A percentile compares a stretch with the other conserved stretches of the same genome.
Evolutionary conservation across 2,329 filamentous ascomycete genomes (phyloP).

Genomic region (Epichloe uncinata): DNA sequence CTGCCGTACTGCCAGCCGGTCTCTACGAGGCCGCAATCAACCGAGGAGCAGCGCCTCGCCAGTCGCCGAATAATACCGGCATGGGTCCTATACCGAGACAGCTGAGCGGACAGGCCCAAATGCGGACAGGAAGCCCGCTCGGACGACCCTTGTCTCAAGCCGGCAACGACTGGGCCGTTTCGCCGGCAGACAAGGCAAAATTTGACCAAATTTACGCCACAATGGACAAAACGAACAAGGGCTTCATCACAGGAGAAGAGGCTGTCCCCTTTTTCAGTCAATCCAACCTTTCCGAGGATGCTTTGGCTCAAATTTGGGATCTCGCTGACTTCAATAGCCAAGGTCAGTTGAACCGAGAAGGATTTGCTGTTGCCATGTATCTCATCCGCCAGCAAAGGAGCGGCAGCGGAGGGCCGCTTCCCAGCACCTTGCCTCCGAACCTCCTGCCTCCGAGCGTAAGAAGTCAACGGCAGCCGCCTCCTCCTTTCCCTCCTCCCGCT

Average conservation of each 20-base stretch:
- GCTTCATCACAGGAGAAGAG: slow-evolving; percentile 85
- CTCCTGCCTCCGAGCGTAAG: slow-evolving; percentile 82
- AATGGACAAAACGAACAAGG: slow-evolving; percentile 67
- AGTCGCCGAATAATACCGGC: slow-evolving; percentile 37
- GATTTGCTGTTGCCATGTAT: slow-evolving; percentile 96
- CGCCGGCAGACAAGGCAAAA: slow-evolving; percentile 67
- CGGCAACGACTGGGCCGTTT: slow-evolving; percentile 64
- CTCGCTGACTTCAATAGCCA: slow-evolving; percentile 87
- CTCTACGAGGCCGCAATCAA: slow-evolving; percentile 84
- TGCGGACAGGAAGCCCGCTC: slow-evolving; percentile 48
- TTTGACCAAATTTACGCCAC: slow-evolving; percentile 80
- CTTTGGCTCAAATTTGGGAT: slow-evolving; percentile 91
- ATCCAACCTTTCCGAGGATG: slow-evolving; percentile 78
- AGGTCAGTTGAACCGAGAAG: slow-evolving; percentile 72
- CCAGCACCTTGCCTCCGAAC: slow-evolving; percentile 63
- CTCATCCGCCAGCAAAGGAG: slow-evolving; percentile 81
- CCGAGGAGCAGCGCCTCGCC: slow-evolving; percentile 34
- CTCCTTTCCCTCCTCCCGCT: slow-evolving; percentile 26
- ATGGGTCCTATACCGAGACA: slow-evolving; percentile 68
- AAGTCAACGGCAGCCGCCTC: slow-evolving; percentile 25
- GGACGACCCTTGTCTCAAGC: slow-evolving; percentile 34
- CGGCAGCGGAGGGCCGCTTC: slow-evolving; percentile 50
- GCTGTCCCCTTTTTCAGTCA: slow-evolving; percentile 95
- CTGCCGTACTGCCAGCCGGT: slow-evolving; percentile 66
- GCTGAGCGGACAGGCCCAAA: slow-evolving; percentile 56